These are phyloP conservation scores for Starmerella tilneyi DNA, from an alignment of 805 yeast genomes.

Conservation along the genomic window DNA sequence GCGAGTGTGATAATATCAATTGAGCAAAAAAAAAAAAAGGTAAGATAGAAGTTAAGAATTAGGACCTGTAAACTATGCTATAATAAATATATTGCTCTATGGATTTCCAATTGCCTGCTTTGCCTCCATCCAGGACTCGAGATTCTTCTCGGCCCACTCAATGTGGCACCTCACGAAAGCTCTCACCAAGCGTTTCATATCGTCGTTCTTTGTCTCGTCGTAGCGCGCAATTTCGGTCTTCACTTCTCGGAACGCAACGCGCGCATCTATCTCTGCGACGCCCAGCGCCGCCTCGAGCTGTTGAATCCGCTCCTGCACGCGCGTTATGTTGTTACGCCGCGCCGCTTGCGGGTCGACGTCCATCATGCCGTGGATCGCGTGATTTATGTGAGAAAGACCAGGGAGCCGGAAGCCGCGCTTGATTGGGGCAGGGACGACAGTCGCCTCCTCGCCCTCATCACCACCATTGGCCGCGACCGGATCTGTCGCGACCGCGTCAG, in stretches of 20 bases:
- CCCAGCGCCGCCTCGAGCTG: constrained; percentile 43
- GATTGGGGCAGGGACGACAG: background rate
- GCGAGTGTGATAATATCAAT: too few relatives aligned
- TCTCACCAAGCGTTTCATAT: constrained; percentile 41
- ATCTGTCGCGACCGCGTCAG: background rate
- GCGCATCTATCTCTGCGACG: constrained; percentile 45
- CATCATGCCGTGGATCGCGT: constrained; percentile 48
- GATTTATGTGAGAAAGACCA: constrained; percentile 42
- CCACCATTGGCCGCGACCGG: background rate
- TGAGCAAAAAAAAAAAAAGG: background rate
- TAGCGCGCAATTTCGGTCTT: constrained; percentile 37
- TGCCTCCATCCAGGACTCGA: constrained; percentile 61
- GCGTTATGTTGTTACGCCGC: constrained; percentile 42
- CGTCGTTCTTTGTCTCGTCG: constrained; percentile 41
- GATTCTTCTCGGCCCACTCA: constrained; percentile 58
- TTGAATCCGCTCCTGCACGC: constrained; percentile 38
- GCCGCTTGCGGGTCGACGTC: constrained; percentile 60
- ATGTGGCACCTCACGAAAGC: constrained; percentile 48
- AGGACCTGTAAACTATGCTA: background rate
- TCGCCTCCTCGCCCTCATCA: background rate
- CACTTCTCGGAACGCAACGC: constrained; percentile 39
- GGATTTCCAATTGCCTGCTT: constrained; percentile 27
- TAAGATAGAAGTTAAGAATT: background rate
- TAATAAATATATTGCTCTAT: constrained; percentile 8
- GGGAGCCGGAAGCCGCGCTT: constrained; percentile 42